Base-by-base conservation (phyloP, 164 flowering plant genomes). In the Amborella trichopoda region DNA sequence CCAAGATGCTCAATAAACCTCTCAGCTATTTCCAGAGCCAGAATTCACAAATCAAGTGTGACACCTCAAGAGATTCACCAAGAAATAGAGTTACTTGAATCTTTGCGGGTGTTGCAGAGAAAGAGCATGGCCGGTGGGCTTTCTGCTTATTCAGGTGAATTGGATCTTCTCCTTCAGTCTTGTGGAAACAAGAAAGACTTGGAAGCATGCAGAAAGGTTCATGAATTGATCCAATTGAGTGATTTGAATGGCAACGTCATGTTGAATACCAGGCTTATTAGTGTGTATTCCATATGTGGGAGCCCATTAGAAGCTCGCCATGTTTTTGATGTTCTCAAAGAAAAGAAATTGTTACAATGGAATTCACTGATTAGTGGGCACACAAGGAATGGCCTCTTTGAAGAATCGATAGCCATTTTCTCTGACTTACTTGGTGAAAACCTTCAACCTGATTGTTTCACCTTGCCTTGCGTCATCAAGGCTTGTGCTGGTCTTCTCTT, bases 251-350 rank as follows among this genome's bases (percentile, higher is more conserved):
- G 67, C 26, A 70, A 76, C 54, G 59, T 52, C 32, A 66, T 76
- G 22, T 65, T 81, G 16, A 68, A 66, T 28, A 74, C 82, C 34
- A 73, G 78, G 39, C 39, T 78, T 22, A 67, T 81, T 17, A 74
- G 84, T 22, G 76, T 81, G 90, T 81, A 74, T 40, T 64, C 82
- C 14, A 53, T 49, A 60, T 81, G 91, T 41, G 81, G 73, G 27
- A 69, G 46, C 28, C 73, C 81, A 14, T 28, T 17, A 32, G 83
- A 82, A 39, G 65, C 80, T 34, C 68, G 64, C 1, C 17, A 26
- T 0, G 67, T 70, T 32, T 79, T 79, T 40, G 71, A 83, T 65
- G 21, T 34, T 6, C 65, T 72, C 2, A 14, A 27, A 33, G 54
- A 32, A 47, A 82, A 59, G 73, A 70, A 77, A 48, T 52, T 83